phyloP scores from a whole-genome alignment of 768 basidiomycete genomes.

The Boletellus emodensis region DNA sequence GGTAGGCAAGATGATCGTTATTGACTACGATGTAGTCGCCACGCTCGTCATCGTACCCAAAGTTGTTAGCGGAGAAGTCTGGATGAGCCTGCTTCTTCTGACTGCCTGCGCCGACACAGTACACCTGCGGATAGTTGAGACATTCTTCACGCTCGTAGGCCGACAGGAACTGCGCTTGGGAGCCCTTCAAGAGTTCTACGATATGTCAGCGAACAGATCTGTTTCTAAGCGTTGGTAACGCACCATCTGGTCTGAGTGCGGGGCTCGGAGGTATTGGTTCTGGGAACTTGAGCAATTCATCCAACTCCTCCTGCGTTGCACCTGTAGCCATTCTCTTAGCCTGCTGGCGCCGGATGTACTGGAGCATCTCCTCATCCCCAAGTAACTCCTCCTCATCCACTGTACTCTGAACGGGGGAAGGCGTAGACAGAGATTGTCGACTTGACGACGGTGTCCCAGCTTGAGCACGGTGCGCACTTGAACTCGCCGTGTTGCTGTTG shows the following conservation, averaged over 20 bases:
- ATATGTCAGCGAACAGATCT: conserved; percentile 6
- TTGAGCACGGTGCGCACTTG: conserved; percentile 45
- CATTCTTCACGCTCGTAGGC: conserved; percentile 91
- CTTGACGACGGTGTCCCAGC: conserved; percentile 65
- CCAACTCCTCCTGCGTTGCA: conserved; percentile 81
- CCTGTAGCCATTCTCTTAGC: conserved; percentile 82
- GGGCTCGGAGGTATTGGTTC: conserved; percentile 75
- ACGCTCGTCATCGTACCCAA: conserved; percentile 96
- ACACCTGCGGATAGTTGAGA: conserved; percentile 79
- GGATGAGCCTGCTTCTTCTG: conserved; percentile 79
- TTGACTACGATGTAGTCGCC: conserved; percentile 92
- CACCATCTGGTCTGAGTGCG: conserved; percentile 68
- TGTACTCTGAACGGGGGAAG: conserved; percentile 74
- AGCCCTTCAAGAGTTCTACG: conserved; percentile 62
- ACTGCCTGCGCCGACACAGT: conserved; percentile 74
- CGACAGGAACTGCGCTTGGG: conserved; percentile 68
- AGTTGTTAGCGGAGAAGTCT: conserved; percentile 77
- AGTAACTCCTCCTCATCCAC: conserved; percentile 83
- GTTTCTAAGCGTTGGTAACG: conserved; percentile 24
- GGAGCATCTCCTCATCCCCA: conserved; percentile 96
- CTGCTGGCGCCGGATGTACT: conserved; percentile 87
- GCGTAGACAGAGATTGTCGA: conserved; percentile 74
- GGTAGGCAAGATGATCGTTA: conserved; percentile 91
- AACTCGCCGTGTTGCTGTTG: conserved; percentile 33
- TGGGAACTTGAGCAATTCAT: conserved; percentile 87